Conservation (phyloP, 2,329 filamentous ascomycete genomes). For the Diaporthe citrichinensis region DNA sequence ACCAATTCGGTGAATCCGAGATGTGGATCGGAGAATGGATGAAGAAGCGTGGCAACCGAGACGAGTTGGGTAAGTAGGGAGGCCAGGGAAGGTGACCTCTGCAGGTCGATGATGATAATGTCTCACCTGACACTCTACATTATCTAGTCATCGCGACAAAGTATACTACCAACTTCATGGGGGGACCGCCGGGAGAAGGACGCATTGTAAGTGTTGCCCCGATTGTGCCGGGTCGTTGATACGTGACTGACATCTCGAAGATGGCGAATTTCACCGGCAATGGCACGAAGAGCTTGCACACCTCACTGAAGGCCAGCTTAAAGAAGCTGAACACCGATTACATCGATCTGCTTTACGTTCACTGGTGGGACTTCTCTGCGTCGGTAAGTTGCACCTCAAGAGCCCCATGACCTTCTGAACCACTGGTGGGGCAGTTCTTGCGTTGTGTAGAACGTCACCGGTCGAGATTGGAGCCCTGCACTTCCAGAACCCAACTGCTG, state of each 20-base stretch:
- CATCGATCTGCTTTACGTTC: conserved; percentile 73
- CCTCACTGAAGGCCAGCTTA: conserved; percentile 69
- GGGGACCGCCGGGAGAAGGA: conserved; percentile 52
- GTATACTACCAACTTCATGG: conserved; percentile 71
- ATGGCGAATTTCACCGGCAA: conserved; percentile 71
- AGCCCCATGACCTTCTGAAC: no score
- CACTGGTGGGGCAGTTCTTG: not conserved
- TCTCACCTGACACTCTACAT: conserved; percentile 50
- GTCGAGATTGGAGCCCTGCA: not conserved
- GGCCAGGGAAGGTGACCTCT: not conserved
- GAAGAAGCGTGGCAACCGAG: conserved; percentile 72
- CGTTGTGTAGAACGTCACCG: no score
- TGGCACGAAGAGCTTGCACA: conserved; percentile 71
- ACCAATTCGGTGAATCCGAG: conserved; percentile 74
- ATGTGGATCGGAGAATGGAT: conserved; percentile 80
- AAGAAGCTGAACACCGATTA: conserved; percentile 76
- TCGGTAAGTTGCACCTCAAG: conserved; percentile 43
- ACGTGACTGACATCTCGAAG: conserved; percentile 12
- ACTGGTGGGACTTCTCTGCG: conserved; percentile 71
- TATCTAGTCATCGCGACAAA: conserved; percentile 76
- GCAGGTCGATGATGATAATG: not conserved
- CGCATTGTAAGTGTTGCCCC: conserved; percentile 50
- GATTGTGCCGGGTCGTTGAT: not conserved
- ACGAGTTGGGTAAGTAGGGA: conserved; percentile 69
- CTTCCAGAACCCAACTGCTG: not conserved